These are phyloP conservation scores for Firmiana major DNA, from an alignment of 345 rosid genomes.

Conservation along the genomic window DNA sequence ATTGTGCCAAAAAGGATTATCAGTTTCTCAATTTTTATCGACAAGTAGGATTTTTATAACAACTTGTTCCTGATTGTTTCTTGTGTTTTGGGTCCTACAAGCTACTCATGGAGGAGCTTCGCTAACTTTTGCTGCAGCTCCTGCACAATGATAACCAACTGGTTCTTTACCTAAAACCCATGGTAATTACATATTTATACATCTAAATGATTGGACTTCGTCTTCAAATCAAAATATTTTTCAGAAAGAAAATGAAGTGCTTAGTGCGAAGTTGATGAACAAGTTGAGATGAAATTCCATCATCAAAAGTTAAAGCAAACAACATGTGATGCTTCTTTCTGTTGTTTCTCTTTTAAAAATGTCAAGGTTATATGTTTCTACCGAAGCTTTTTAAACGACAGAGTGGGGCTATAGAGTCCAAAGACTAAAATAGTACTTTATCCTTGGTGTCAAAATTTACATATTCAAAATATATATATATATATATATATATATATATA, in stretches of 20 bases:
- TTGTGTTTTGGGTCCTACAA: slow-evolving; percentile 14
- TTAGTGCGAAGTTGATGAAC: neutral
- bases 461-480: too few species aligned
- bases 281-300: neutral
- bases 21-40: slow-evolving; percentile 11
- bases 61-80: slow-evolving; percentile 18
- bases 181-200: neutral
- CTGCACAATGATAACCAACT: neutral
- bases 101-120: slow-evolving; percentile 4
- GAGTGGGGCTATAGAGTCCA: neutral
- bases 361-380: neutral
- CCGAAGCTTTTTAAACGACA: slow-evolving; percentile 8
- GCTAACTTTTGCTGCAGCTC: neutral
- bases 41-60: slow-evolving; percentile 26
- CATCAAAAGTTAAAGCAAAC: slow-evolving; percentile 3
- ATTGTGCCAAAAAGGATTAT: slow-evolving; percentile 7
- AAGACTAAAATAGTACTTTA: slow-evolving; percentile 2
- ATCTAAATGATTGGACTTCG: neutral
- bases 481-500: too few species aligned
- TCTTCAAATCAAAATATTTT: neutral
- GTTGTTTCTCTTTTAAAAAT: neutral
- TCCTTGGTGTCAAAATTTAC: neutral
- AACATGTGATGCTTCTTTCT: slow-evolving; percentile 6
- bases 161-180: neutral
- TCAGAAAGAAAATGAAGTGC: neutral